Base-by-base conservation (phyloP, 129 eudicot species). In the Oenanthe sinensis region DNA sequence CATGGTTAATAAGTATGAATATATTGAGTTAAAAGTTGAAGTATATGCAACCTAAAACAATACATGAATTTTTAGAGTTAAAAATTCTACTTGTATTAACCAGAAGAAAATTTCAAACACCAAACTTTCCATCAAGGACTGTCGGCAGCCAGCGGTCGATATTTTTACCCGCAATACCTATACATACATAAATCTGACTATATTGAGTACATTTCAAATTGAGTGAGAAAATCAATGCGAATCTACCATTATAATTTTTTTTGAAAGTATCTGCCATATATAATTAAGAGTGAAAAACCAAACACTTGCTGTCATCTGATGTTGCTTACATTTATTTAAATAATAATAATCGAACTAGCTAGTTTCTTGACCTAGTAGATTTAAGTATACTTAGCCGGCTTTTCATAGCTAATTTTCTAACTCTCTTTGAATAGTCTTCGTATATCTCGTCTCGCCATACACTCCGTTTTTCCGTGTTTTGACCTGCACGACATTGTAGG, bases 401-500 rank as follows among this genome's bases (percentile, higher is more conserved):
- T 10, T 22, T 1, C 45, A 3, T 40, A 9, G 1, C 46, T 40
- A 43, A 10, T 22, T 71, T 16, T 39, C 44, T 15, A 42, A 22
- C 14, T 20, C 30, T 24, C 75, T 42, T 40, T 8, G 30, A 42
- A 42, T 20, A 9, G 75, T 71, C 75, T 42, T 71, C 75, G 7
- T 36, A 0, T 14, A 28, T 33, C 44, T 69, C 20, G 39, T 71
- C 28, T 71, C 39, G 73, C 73, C 71, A 63, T 16, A 4, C 73
- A 68, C 42, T 68, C 43, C 73, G 73, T 68, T 37, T 68, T 69
- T 37, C 45, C 74, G 74, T 68, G 74, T 68, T 68, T 68, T 68
- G 74, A 68, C 45, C 19, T 68, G 33, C n/a, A 15, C 24, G 14
- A 30, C 5, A 30, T 12, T 54, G 24, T 12, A 46, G 9, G 14